Evolutionary conservation across 148 eudicot species (phyloP), one percentile per base, ranked within the genome.

Genomic region (Fagopyrum esculentum): DNA sequence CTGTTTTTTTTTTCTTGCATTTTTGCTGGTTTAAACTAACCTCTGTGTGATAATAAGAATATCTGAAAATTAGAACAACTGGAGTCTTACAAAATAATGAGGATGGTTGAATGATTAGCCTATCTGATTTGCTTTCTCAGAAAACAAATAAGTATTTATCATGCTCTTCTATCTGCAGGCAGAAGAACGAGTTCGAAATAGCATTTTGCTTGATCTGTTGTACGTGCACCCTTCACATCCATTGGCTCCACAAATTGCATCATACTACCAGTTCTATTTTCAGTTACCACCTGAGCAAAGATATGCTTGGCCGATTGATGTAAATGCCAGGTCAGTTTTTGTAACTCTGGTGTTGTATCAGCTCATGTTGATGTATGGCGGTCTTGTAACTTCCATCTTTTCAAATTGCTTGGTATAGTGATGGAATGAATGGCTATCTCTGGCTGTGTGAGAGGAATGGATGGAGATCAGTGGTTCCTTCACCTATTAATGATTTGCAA

Each of bases 381-480:
- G 9, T 26, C 66, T 15, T 16, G 35, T 19, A 43, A 71, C 40
- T 55, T 49, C 10, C 46, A 63, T 17, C 60, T 60, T 64, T 75
- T 55, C 9, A 35, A 6, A 72, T 56, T 4, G 45, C 54, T 15
- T 66, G 71, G 74, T 86, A 69, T 83, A 95, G 99, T 66, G 91
- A 81, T 71, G 96, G 94, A 78, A 89, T 95, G 97, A 95, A 92
- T 81, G 99, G 99, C 60, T 92, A 78, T 74, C 73, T 95, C 43
- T 95, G 93, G 92, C 71, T 95, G 60, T 85, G 79, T 69, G 86
- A 80, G 84, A 85, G 99, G 80, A 95, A 92, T 81, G 92, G 83
- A 47, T 85, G 82, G 87, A 84, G 75, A 77, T 77, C 72, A 68
- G 82, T 84, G 76, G 76, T 90, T 78, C 83, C 88, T 63, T 86